Base-by-base conservation (phyloP, 1,139 yeast species). In the Lodderomyces oxycetoniae region DNA sequence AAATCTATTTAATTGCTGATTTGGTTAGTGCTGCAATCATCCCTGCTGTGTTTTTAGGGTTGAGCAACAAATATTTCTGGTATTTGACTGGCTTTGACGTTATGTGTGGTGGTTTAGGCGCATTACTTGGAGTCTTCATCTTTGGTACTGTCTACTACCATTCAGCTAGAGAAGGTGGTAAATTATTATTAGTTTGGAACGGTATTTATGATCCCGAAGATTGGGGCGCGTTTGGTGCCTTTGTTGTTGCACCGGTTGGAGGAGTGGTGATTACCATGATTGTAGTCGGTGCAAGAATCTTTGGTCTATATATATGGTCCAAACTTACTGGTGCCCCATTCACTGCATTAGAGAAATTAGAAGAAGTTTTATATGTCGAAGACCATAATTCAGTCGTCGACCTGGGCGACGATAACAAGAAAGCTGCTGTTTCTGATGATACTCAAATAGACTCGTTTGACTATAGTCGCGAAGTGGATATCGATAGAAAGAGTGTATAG, bases 211-310 rank as follows among this genome's bases (percentile, higher is more conserved):
- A 72, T 40, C 61, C 73, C 10, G 75, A 72, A 37, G 96, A 89
- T 55, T 89, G 96, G 96, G 86, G 94, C 49, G 79, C 95, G 0
- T 89, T 88, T 60, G 96, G 95, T 20, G 96, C 96, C 1, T 88
- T 88, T 59, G 93, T 85, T 5, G 84, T 80, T 44, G 94, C 96
- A 2, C 96, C 96, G 4, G 70, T 80, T 32, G 94, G 93, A 13
- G 88, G 93, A 13, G 47, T 88, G 3, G 42, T 81, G 2, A 63
- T 80, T 41, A 79, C 86, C 1, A 57, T 73, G 14, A 49, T 66
- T 27, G 66, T 71, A 31, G 71, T 83, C 22, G 78, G 53, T 1
- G 23, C 72, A 7, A 72, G 96, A 55, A 55, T 76, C 27, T 42
- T 50, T 0, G 43, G 59, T 3, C 43, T 53, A 24, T 76, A 61